Conservation (phyloP, 2,329 filamentous ascomycete genomes). For the Sordariomycetes sp. region DNA sequence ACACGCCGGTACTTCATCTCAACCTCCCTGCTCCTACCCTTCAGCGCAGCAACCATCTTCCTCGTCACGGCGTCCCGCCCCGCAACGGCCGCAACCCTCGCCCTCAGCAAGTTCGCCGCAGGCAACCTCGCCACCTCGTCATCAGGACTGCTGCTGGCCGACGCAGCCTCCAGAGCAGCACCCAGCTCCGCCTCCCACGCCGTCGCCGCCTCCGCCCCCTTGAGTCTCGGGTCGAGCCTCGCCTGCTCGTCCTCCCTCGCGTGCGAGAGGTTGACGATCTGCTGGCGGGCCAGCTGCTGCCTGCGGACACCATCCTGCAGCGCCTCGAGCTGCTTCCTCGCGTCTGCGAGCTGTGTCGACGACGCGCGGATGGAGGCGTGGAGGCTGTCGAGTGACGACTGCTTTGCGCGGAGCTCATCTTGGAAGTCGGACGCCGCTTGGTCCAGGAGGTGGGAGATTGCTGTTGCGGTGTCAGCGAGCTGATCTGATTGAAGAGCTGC, state of each 20-base stretch:
- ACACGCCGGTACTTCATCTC: conserved; percentile 82
- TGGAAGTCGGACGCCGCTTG: conserved; percentile 71
- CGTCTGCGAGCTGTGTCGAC: conserved; percentile 64
- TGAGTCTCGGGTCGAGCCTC: conserved; percentile 23
- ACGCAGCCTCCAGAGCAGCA: conserved; percentile 25
- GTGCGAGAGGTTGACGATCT: conserved; percentile 64
- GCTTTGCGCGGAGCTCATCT: conserved; percentile 69
- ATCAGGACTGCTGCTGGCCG: not conserved
- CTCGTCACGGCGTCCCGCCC: conserved; percentile 54
- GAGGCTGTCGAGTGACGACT: conserved; percentile 68
- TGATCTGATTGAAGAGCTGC: not conserved
- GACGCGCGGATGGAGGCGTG: conserved; percentile 71
- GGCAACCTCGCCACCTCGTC: conserved; percentile 34
- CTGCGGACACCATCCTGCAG: conserved; percentile 52
- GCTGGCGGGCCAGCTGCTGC: conserved; percentile 54
- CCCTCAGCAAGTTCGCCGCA: conserved; percentile 45
- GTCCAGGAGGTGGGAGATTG: conserved; percentile 71
- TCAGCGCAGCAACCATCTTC: conserved; percentile 55
- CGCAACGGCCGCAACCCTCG: conserved; percentile 57
- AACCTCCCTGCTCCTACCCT: conserved; percentile 68
- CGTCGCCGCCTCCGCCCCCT: conserved; percentile 28
- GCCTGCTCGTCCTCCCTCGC: conserved; percentile 59
- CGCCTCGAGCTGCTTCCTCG: conserved; percentile 59
- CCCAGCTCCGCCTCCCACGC: conserved; percentile 42
- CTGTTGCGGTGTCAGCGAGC: conserved; percentile 26